Evolutionary conservation across 345 rosid genomes (phyloP), one percentile per base, ranked within the genome.

Genomic region (Pelargonium nanum): DNA sequence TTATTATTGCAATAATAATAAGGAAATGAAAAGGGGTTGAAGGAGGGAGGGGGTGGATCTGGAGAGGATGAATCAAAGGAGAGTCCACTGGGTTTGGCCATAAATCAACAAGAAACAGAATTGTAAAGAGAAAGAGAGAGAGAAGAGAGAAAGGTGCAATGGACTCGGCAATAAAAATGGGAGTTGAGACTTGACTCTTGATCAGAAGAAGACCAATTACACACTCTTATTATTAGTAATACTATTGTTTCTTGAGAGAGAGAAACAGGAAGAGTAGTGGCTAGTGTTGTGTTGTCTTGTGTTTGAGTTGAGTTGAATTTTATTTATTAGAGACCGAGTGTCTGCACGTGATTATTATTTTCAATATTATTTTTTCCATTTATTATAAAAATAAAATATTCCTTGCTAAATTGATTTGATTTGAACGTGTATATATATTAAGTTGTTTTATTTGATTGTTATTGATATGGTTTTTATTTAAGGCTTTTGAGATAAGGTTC

Each of bases 81-180:
- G 78, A 80, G 78, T 76, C 82, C 79, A 72, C 78, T 68, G 60
- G 70, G 75, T 26, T 60, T 75, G 76, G 85, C 85, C 85, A 82
- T 85, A 70, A 72, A 84, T 73, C 64, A 52, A 75, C 68, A 70
- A 52, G 24, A 17, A 51, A 21, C 6, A 56, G 17, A 34, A 19
- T 22, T 61, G 61, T 71, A 34, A 65, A 57, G 28, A 22, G 17
- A 24, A 54, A 23, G 70, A 55, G 68, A 52, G 75, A 61, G 72
- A 62, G 60, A 58, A n/a, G 68, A 58, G 50, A 52, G 58, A 76
- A 74, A 64, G 75, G 80, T 70, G 83, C 84, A 75, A 69, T 72
- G 74, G 86, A 85, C 88, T 77, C 88, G 91, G 91, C 91, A 77
- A 76, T 63, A 64, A 78, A 80, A 70, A 70, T 60, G 78, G 82